Conservation (phyloP, 2,329 filamentous ascomycete genomes). For the Fusarium acutatum region DNA sequence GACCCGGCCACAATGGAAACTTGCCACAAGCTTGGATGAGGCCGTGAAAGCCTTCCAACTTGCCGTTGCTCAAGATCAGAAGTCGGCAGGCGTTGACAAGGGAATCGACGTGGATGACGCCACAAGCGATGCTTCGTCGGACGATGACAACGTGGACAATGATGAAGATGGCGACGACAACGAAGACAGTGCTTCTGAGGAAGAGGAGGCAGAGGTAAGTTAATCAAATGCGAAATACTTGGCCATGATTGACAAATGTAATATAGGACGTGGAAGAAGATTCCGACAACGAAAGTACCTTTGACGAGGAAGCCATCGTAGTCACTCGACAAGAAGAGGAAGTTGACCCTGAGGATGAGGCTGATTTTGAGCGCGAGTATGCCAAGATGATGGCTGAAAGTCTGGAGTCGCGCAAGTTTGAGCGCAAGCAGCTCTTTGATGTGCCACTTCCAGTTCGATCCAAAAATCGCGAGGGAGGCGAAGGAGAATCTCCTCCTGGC, state of each 20-base stretch:
- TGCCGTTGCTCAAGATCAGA: slow-evolving; percentile 90
- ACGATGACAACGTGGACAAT: slow-evolving; percentile 77
- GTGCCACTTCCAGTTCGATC: slow-evolving; percentile 92
- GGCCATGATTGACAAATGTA: slow-evolving; percentile 4
- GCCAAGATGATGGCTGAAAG: slow-evolving; percentile 99
- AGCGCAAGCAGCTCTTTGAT: slow-evolving; percentile 93
- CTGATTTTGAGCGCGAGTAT: slow-evolving; percentile 97
- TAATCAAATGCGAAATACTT: background rate
- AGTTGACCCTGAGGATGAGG: slow-evolving; percentile 91
- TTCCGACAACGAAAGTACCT: slow-evolving; percentile 67
- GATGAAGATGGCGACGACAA: slow-evolving; percentile 71
- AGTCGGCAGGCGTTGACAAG: slow-evolving; percentile 77
- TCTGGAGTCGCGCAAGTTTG: slow-evolving; percentile 93
- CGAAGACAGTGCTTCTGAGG: slow-evolving; percentile 67
- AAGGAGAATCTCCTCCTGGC: slow-evolving; percentile 33
- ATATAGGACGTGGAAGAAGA: slow-evolving; percentile 58
- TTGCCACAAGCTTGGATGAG: slow-evolving; percentile 82
- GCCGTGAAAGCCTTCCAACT: slow-evolving; percentile 85
- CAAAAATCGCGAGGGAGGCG: slow-evolving; percentile 67
- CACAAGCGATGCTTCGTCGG: slow-evolving; percentile 74
- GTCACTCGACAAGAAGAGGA: slow-evolving; percentile 92
- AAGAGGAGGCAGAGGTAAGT: slow-evolving; percentile 66
- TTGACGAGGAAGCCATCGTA: slow-evolving; percentile 88
- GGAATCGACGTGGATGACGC: slow-evolving; percentile 75
- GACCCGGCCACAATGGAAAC: slow-evolving; percentile 91